phyloP scores from a whole-genome alignment of 139 green algal genomes.

The Closterium sp. region DNA sequence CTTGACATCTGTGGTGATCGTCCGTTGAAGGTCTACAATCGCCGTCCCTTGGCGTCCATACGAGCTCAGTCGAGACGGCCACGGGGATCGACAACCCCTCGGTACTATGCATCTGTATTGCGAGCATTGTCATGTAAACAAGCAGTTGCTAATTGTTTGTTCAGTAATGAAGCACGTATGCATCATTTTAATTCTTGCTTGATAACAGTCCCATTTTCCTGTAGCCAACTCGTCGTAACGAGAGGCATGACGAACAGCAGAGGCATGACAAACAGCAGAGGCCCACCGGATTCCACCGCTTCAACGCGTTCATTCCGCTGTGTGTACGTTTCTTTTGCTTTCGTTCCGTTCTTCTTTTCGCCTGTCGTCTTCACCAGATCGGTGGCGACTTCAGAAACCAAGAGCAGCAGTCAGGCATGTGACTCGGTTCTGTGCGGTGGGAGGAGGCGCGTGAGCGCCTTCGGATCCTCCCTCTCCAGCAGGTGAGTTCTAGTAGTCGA shows the following conservation, averaged over 20 bases:
- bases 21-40: neutral
- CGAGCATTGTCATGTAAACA: neutral
- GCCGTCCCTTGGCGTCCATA: neutral
- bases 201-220: neutral
- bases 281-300: neutral
- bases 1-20: neutral
- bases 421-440: neutral
- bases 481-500: neutral
- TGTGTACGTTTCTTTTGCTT: too few species aligned
- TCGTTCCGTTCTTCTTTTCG: too few species aligned
- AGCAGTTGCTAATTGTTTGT: neutral
- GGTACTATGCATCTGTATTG: neutral
- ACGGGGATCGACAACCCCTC: neutral
- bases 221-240: neutral
- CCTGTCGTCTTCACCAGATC: neutral
- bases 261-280: neutral
- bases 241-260: neutral
- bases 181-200: neutral
- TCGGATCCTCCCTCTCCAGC: neutral
- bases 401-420: neutral
- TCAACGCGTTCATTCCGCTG: neutral
- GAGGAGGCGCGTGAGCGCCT: neutral
- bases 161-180: neutral
- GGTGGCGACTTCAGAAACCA: neutral
- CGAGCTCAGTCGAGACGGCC: neutral